These are phyloP conservation scores for Scalesia atractyloides DNA, from an alignment of 129 eudicot species.

Conservation along the genomic window DNA sequence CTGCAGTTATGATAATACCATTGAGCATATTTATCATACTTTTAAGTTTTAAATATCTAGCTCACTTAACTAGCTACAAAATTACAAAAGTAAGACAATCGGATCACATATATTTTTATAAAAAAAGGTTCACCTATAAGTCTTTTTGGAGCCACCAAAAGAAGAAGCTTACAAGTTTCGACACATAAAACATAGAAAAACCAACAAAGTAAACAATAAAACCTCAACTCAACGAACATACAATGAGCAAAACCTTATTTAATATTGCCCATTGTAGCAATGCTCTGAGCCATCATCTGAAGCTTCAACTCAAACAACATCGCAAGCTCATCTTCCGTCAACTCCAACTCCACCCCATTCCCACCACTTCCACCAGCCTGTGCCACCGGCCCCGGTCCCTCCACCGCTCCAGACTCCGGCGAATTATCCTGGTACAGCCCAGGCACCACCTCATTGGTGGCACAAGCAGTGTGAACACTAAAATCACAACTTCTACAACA, in stretches of 20 bases:
- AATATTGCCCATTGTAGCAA: conserved; percentile 18
- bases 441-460: conserved; percentile 59
- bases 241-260: neutral
- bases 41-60: too few relatives aligned
- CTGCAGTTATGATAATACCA: too few relatives aligned
- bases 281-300: conserved; percentile 50
- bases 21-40: too few relatives aligned
- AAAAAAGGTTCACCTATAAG: too few relatives aligned
- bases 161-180: too few relatives aligned
- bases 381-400: neutral
- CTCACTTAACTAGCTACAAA: too few relatives aligned
- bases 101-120: too few relatives aligned
- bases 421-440: conserved; percentile 54
- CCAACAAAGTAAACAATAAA: neutral
- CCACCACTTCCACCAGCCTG: conserved; percentile 15
- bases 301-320: conserved; percentile 38
- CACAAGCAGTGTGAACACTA: conserved; percentile 57
- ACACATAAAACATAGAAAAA: conserved; percentile 1
- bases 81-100: too few relatives aligned
- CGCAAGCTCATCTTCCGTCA: conserved; percentile 36
- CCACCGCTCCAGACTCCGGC: conserved; percentile 7
- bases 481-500: conserved; percentile 56
- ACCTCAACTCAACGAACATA: neutral
- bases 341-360: conserved; percentile 35
- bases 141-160: too few relatives aligned